Percentiles rank a stretch among this genome's conserved stretches.
These are phyloP conservation scores for Chenopodium suecicum DNA, from an alignment of 148 eudicot genomes.

Conservation along the genomic window DNA sequence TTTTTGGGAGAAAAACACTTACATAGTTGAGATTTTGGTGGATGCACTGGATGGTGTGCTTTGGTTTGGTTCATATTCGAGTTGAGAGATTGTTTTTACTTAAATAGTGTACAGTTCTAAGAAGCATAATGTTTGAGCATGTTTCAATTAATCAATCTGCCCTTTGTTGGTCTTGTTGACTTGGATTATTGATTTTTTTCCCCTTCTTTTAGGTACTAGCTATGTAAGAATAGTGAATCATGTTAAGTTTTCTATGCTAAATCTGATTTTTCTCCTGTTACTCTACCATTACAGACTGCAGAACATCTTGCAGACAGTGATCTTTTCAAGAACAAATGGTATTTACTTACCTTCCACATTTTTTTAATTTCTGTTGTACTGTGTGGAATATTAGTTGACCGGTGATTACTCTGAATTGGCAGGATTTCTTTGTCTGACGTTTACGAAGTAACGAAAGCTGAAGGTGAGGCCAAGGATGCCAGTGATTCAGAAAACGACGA, in stretches of 20 bases:
- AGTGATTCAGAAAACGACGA: conserved; percentile 35
- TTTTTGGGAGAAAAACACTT: not conserved
- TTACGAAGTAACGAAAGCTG: conserved; percentile 7
- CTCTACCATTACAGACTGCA: conserved; percentile 10
- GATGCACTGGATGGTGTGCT: no score
- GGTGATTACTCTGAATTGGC: not conserved
- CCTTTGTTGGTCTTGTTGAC: not conserved
- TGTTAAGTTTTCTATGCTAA: no score
- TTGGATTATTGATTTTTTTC: not conserved
- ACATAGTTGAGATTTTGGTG: no score
- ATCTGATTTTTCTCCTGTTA: not conserved
- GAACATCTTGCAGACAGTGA: conserved; percentile 18
- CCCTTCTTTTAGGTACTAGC: not conserved
- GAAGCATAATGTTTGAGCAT: not conserved
- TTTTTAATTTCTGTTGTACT: not conserved
- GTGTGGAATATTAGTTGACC: not conserved
- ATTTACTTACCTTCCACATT: not conserved
- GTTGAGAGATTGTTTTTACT: not conserved
- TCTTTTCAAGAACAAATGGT: conserved; percentile 22
- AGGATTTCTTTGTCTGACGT: conserved; percentile 29
- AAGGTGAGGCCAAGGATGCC: conserved; percentile 31
- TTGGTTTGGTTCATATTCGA: not conserved
- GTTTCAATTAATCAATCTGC: not conserved
- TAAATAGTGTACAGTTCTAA: not conserved
- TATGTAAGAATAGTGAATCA: not conserved